Percentiles rank a stretch among this genome's conserved stretches.
Conservation (phyloP, 257 asterid species). For the Lycium barbarum region DNA sequence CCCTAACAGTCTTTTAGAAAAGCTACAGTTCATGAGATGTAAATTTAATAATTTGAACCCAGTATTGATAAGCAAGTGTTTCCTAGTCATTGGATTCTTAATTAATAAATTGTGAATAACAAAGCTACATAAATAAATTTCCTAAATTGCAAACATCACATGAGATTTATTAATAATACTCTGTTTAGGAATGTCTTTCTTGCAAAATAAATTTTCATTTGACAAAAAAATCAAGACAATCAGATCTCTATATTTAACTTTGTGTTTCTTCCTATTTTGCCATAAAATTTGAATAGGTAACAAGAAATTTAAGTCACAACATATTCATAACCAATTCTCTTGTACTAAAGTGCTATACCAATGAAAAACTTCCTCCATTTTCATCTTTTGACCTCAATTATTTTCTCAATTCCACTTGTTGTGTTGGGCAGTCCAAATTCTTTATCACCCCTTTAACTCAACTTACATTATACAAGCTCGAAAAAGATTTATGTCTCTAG, state of each 20-base stretch:
- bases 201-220: background rate
- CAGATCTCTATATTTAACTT: background rate
- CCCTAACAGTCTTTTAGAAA: no score
- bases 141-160: background rate
- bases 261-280: background rate
- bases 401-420: background rate
- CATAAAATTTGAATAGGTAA: background rate
- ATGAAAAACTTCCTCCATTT: background rate
- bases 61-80: no score
- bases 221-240: background rate
- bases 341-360: background rate
- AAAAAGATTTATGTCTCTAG: slow-evolving; percentile 10
- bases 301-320: background rate
- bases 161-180: background rate
- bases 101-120: no score
- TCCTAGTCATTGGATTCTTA: no score
- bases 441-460: background rate
- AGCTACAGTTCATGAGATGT: no score
- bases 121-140: no score
- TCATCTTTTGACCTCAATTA: background rate
- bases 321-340: background rate
- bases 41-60: no score
- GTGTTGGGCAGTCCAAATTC: background rate
- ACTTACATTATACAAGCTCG: background rate
- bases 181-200: background rate